These are phyloP conservation scores for Globisporangium iwayamae DNA, from an alignment of 352 stramenopile genomes.

Conservation along the genomic window DNA sequence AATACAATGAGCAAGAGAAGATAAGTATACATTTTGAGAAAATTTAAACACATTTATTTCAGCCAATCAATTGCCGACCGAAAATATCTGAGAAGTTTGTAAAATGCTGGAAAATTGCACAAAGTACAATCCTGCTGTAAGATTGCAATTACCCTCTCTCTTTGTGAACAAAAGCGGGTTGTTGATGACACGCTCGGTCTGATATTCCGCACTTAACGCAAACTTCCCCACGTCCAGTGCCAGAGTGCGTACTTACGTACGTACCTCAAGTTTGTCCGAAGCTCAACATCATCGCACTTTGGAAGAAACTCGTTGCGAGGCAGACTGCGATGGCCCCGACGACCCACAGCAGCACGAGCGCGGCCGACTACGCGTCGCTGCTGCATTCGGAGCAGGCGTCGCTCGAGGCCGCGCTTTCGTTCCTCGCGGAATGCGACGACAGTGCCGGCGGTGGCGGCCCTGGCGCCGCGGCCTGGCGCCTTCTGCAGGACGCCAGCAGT, in stretches of 20 bases:
- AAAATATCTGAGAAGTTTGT: no score
- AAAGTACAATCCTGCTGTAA: no score
- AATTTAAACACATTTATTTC: no score
- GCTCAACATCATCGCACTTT: neutral
- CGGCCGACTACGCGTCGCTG: conserved; percentile 11
- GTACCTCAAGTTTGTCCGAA: neutral
- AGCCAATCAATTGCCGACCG: no score
- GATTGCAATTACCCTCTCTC: no score
- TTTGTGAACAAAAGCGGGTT: no score
- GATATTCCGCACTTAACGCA: neutral
- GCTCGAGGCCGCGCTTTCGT: conserved; percentile 37
- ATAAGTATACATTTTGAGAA: no score
- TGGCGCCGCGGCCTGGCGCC: conserved; percentile 26
- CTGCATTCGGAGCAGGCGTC: conserved; percentile 16
- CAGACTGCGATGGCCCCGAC: neutral
- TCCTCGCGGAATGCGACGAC: conserved; percentile 35
- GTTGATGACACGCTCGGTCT: no score
- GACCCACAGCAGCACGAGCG: neutral
- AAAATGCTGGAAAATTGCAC: no score
- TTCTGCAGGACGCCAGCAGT: conserved; percentile 30
- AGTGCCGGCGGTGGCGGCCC: conserved; percentile 25
- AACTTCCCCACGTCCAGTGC: neutral
- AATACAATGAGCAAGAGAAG: no score
- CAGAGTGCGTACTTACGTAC: neutral
- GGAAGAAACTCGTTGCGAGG: neutral